Evolutionary conservation across 2,329 filamentous ascomycete species (phyloP).

Genomic region (Fusarium chlamydosporum): DNA sequence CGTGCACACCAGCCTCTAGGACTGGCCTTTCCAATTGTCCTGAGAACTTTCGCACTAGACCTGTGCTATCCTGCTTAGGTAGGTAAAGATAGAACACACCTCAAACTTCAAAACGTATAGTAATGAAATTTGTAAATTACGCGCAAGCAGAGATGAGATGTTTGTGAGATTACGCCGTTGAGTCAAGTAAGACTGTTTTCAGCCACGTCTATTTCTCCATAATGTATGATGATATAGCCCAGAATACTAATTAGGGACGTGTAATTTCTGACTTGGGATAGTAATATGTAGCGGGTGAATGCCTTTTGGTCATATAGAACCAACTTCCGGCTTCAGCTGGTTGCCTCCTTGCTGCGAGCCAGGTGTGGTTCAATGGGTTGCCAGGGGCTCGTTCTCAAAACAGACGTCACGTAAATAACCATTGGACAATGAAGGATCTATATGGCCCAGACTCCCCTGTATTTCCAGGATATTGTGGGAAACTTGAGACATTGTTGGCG

Average conservation of each 20-base stretch:
- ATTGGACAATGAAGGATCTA: no score
- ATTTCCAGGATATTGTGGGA: neutral
- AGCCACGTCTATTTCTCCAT: neutral
- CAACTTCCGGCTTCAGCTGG: neutral
- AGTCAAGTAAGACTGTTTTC: neutral
- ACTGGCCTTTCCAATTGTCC: neutral
- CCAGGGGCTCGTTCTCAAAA: neutral
- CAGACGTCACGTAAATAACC: neutral
- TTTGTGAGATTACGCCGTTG: neutral
- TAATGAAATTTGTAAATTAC: neutral
- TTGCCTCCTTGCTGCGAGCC: neutral
- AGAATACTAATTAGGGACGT: neutral
- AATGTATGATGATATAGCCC: neutral
- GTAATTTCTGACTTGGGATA: neutral
- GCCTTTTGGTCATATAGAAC: neutral
- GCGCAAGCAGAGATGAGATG: neutral
- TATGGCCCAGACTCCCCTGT: neutral
- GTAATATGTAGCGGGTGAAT: neutral
- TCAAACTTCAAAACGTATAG: neutral
- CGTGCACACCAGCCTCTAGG: neutral
- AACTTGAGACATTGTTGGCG: neutral
- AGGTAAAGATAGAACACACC: neutral
- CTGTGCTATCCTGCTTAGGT: no score
- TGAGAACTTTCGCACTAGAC: neutral
- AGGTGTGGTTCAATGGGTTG: neutral